Base-by-base conservation (phyloP, 116 monocot species). In the Posidonia oceanica region DNA sequence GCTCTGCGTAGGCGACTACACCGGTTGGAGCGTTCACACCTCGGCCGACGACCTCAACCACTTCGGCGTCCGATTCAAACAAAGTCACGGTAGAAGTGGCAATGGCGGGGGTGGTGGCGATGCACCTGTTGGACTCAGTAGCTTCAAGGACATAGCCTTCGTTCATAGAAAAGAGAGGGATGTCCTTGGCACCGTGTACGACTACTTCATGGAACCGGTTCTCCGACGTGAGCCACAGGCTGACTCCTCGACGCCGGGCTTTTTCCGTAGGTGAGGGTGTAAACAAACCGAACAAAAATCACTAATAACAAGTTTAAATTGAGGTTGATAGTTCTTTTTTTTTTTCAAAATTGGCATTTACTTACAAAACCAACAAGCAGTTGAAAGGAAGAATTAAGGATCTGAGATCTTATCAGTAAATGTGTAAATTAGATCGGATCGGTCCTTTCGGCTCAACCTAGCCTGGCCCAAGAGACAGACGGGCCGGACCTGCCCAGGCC, bases 121-220 rank as follows among this genome's bases (percentile, higher is more conserved):
- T 59, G 39, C 21, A 3, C n/a, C 3, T 11, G 42, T n/a, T 14
- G 36, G 37, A 29, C 15, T 57, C 57, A 18, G 40, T 16, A 20
- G 61, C 60, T 66, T 66, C 66, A 66, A 66, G 42, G 66, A 66
- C 42, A 41, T 60, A 4, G 5, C 13, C 60, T 71, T 71, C 21
- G 14, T 8, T 21, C 60, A 18, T 39, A 0, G 1, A 14, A 60
- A 71, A 41, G 37, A 39, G 14, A 39, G 40, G 22, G 42, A 40
- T 1, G 21, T 71, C 18, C 22, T 21, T 11, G 41, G 58, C 4
- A 42, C 40, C 13, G 14, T 71, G 10, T 60, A 71, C 41, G 61
- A 61, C 14, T 14, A 71, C 41, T 60, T 61, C 71, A 3, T 61
- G 44, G 69, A 57, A 29, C 69, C 69, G 16, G 14, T 39, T 52